Evolutionary conservation across 2,329 filamentous ascomycete genomes (phyloP), one percentile per base, ranked within the genome.

Genomic region (Colletotrichum endophyticum): DNA sequence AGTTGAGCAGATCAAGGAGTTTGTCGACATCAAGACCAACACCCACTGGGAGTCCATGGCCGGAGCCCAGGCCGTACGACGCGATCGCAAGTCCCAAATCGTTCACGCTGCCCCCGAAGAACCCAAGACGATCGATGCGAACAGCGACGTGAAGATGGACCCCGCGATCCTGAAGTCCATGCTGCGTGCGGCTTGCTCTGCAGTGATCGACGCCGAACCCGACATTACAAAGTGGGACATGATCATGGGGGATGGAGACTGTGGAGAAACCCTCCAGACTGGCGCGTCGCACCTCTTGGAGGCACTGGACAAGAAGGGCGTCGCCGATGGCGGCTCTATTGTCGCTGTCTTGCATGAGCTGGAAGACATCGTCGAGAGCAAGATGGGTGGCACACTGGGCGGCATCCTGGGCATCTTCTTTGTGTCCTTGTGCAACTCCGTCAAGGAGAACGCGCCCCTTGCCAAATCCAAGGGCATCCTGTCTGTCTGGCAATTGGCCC

Each of bases 221-320:
- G 89, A 93, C 73, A 84, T 94, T 59, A 94, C 92, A 1, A 89
- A 85, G 76, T 93, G 90, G 88, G 91, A 93, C 81, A 92, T 89
- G 6, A 82, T 91, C 63, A 91, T 93, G 88, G 92, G 91, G 44
- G 92, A 93, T 79, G 92, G 92, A 13, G 92, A 94, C 83, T 94
- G 92, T 80, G 92, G 92, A 49, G 91, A 94, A 80, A 91, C 90
- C 4, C 85, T 92, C 70, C 88, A 90, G 83, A 88, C 87, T 0
- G 90, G 90, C 1, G 90, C 90, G 0, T 86, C 81, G 7, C 83
- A 83, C 5, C 80, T 91, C 9, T 80, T 90, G 3, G 90, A 90
- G 1, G 88, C 87, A 1, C 80, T 91, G 6, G 85, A 85, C 62
- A 64, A 56, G 32, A 76, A 71, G 25, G 82, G 89, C 68, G 83